These are phyloP conservation scores for Bimuria novae-zelandiae DNA, from an alignment of 2,329 filamentous ascomycete species.

Conservation along the genomic window DNA sequence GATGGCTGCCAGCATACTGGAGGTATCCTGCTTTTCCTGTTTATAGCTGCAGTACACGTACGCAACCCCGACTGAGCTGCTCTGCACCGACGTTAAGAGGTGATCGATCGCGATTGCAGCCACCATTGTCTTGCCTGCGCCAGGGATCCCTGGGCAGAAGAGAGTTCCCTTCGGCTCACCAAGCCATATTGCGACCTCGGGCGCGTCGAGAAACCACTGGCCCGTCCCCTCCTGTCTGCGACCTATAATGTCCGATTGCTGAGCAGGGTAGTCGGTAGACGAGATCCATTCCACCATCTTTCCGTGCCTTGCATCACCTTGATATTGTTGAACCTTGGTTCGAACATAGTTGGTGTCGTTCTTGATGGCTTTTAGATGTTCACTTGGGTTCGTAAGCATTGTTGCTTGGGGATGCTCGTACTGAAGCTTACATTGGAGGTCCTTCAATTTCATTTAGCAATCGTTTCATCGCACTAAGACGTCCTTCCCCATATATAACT, in stretches of 20 bases:
- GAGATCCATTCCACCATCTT: constrained; percentile 17
- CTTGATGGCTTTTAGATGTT: constrained; percentile 22
- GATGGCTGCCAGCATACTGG: neutral
- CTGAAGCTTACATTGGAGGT: no score
- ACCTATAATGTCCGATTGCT: constrained; percentile 15
- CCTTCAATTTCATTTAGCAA: neutral
- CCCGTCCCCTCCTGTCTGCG: constrained; percentile 42
- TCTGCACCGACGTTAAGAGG: neutral
- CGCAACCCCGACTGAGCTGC: neutral
- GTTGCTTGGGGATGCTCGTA: no score
- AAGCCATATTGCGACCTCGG: constrained; percentile 7
- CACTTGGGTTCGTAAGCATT: no score
- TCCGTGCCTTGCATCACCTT: neutral
- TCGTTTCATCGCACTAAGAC: neutral
- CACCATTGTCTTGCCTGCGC: neutral
- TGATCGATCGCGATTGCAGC: neutral
- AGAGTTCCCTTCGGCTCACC: constrained; percentile 32
- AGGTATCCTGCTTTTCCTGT: neutral
- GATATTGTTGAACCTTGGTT: neutral
- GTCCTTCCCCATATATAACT: constrained; percentile 11
- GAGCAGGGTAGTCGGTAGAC: constrained; percentile 12
- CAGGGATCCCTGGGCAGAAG: neutral
- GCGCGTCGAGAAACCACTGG: constrained; percentile 51
- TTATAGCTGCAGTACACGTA: neutral
- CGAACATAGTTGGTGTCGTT: constrained; percentile 1